Evolutionary conservation across 257 asterid species (phyloP).

Genomic region (Linaria vulgaris): DNA sequence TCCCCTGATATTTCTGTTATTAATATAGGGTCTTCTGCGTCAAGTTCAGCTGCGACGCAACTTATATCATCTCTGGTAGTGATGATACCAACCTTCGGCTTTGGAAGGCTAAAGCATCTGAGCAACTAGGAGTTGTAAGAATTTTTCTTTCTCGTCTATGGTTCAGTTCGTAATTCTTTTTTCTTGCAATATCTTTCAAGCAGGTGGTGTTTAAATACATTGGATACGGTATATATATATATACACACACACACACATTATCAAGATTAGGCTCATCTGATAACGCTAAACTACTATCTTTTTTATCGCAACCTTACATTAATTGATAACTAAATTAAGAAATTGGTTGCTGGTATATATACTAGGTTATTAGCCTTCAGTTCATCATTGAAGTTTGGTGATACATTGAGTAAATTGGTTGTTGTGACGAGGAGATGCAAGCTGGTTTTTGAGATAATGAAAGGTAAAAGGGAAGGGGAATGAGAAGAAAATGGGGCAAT

Average conservation of each 20-base stretch:
- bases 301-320: not conserved
- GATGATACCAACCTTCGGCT: slow-evolving; percentile 94
- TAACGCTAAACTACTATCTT: not conserved
- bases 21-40: slow-evolving; percentile 85
- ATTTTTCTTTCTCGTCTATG: slow-evolving; percentile 22
- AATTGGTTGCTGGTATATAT: not conserved
- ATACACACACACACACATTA: too few relatives aligned
- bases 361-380: not conserved
- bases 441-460: not conserved
- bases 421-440: not conserved
- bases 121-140: slow-evolving; percentile 92
- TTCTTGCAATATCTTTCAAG: not conserved
- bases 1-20: slow-evolving; percentile 27
- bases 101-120: slow-evolving; percentile 98
- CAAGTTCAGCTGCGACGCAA: slow-evolving; percentile 85
- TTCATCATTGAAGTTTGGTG: not conserved
- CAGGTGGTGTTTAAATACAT: slow-evolving; percentile 2
- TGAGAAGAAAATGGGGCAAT: not conserved
- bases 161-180: not conserved
- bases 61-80: slow-evolving; percentile 86
- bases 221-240: not conserved
- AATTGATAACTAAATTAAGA: not conserved
- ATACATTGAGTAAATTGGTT: not conserved
- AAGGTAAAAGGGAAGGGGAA: not conserved
- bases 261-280: not conserved